Evolutionary conservation across 164 flowering plant genomes (phyloP).

Genomic region (Umbilicus rupestris): DNA sequence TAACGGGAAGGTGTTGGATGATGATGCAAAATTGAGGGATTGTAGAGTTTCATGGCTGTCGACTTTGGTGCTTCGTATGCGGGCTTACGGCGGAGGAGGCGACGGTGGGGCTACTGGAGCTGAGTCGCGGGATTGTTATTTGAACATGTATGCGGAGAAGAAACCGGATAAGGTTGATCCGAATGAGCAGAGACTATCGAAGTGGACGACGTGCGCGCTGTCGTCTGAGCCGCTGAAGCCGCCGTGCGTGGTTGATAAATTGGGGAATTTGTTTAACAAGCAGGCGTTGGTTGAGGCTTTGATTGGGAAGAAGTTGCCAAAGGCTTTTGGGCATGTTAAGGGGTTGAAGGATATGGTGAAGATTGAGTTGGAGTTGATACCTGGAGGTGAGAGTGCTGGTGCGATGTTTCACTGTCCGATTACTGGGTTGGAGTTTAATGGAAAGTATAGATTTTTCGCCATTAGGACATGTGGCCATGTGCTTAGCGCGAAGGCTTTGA

Average conservation of each 20-base stretch:
- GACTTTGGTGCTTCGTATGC: conserved; percentile 32
- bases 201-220: conserved; percentile 69
- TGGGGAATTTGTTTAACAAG: conserved; percentile 85
- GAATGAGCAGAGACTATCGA: conserved; percentile 64
- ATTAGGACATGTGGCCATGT: conserved; percentile 85
- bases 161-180: conserved; percentile 95
- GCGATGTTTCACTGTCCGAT: conserved; percentile 78
- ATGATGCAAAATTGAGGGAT: conserved; percentile 20
- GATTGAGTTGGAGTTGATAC: conserved; percentile 36
- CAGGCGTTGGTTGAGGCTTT: conserved; percentile 69
- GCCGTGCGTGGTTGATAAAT: conserved; percentile 66
- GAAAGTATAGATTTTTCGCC: conserved; percentile 69
- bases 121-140: conserved; percentile 90
- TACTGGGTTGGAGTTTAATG: conserved; percentile 72
- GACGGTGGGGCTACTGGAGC: conserved; percentile 98
- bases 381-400: conserved; percentile 24
- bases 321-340: conserved; percentile 58
- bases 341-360: conserved; percentile 84
- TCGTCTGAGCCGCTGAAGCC: conserved; percentile 64
- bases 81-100: conserved; percentile 72
- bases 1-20: conserved; percentile 45
- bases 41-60: conserved; percentile 28
- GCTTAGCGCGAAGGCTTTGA: conserved; percentile 82
- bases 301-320: conserved; percentile 63
- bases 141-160: conserved; percentile 83